A percentile compares a stretch with the other conserved stretches of the same genome.
Conservation (phyloP, 2,329 filamentous ascomycete species). For the Penicillium hordei region DNA sequence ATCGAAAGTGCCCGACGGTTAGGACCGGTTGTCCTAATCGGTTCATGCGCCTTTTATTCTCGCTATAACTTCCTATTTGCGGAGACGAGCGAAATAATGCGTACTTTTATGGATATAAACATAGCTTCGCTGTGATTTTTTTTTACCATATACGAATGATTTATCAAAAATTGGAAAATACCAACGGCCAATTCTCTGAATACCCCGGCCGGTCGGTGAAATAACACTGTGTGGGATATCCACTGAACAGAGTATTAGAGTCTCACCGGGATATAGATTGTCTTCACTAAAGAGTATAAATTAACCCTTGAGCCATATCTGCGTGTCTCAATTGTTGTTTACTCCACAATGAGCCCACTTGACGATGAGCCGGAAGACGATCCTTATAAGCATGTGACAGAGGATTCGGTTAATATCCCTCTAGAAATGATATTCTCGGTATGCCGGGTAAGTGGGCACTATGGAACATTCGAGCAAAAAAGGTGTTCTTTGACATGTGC, state of each 20-base stretch:
- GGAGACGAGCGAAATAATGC: background rate
- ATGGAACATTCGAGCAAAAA: background rate
- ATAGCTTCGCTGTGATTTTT: background rate
- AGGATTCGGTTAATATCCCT: background rate
- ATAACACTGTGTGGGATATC: background rate
- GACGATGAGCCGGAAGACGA: background rate
- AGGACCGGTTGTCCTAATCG: slow-evolving; percentile 6
- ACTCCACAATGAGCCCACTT: background rate
- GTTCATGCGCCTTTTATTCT: background rate
- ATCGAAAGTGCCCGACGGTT: slow-evolving; percentile 9
- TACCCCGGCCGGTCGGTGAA: background rate
- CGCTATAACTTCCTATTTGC: background rate
- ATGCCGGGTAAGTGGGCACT: background rate
- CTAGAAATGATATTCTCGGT: background rate
- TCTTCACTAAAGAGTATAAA: background rate
- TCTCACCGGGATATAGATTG: background rate
- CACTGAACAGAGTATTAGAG: background rate
- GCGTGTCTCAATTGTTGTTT: background rate
- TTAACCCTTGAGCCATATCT: background rate
- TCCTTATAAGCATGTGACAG: background rate
- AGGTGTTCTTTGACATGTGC: background rate
- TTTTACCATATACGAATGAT: background rate
- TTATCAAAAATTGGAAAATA: background rate
- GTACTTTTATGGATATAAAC: background rate
- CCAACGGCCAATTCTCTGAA: background rate